Evolutionary conservation across 2,329 filamentous ascomycete species (phyloP), one percentile per base, ranked within the genome.

Genomic region (Aspergillus fijiensis): DNA sequence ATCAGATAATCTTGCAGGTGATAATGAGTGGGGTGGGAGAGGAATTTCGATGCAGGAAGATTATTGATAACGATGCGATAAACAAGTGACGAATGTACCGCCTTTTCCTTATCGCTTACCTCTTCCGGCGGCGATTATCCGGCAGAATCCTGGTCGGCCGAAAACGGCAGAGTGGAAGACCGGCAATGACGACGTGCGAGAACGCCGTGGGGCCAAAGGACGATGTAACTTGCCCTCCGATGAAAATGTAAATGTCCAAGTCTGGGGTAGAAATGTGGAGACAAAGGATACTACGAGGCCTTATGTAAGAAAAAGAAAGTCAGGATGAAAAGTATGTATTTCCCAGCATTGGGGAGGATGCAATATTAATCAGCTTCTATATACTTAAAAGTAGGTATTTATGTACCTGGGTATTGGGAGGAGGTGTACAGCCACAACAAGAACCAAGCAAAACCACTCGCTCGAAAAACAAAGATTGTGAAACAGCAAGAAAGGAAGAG

Each of bases 281-380:
- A 45, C 4, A 6, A 45, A 16, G 16, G 39, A 45, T 45, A 16
- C 16, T 45, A 19, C 16, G 9, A 16, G 16, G 39, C 33, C 12
- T 5, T 5, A 29, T 35, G 11, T 12, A 12, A 16, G 3, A 1
- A 9, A 5, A 45, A 45, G 39, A 45, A 55, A 45, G 48, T 59
- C 51, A 35, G 1, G 49, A 27, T 50, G 49, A 49, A 48, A 47
- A 45, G 16, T 45, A 33, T 47, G 27, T 16, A 58, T 33, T 12
- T 16, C 14, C 21, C 51, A 33, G 23, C 25, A n/a, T 12, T 47
- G 29, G 42, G 57, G 25, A 48, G 50, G 39, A 48, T 58, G 45
- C 39, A 49, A 23, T 52, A 58, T 58, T 58, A 58, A 58, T 54
- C 57, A 52, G 29, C 29, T 50, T 59, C 51, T 59, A 59, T 55